These are phyloP conservation scores for Diplodia sapinea DNA, from an alignment of 2,329 filamentous ascomycete genomes.

Conservation along the genomic window DNA sequence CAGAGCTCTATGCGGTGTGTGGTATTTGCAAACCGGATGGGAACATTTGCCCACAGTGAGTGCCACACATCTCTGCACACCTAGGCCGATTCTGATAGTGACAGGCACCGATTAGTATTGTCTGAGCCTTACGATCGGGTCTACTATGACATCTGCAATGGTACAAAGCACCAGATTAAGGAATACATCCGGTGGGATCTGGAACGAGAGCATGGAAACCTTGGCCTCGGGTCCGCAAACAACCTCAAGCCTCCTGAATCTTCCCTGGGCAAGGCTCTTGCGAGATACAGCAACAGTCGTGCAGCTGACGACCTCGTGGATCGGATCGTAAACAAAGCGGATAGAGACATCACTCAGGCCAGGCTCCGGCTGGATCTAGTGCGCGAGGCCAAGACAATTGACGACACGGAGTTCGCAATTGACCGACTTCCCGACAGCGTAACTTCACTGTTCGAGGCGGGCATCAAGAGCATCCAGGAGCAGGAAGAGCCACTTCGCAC, in stretches of 20 bases:
- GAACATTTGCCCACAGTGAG: background rate
- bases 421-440: background rate
- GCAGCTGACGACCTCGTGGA: background rate
- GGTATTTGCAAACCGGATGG: background rate
- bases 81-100: background rate
- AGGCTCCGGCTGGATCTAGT: background rate
- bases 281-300: background rate
- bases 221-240: background rate
- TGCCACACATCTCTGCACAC: background rate
- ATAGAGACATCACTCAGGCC: background rate
- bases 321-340: background rate
- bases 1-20: background rate
- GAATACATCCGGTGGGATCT: background rate
- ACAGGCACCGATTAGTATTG: background rate
- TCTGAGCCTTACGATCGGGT: background rate
- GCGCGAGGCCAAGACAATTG: no score
- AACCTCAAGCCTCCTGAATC: background rate
- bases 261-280: background rate
- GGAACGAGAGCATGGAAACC: background rate
- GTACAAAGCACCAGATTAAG: background rate
- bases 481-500: background rate
- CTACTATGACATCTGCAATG: background rate
- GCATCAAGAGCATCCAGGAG: background rate
- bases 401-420: background rate
- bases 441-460: background rate